Conservation (phyloP, 2,329 filamentous ascomycete genomes). For the Fusarium oligoseptatum region DNA sequence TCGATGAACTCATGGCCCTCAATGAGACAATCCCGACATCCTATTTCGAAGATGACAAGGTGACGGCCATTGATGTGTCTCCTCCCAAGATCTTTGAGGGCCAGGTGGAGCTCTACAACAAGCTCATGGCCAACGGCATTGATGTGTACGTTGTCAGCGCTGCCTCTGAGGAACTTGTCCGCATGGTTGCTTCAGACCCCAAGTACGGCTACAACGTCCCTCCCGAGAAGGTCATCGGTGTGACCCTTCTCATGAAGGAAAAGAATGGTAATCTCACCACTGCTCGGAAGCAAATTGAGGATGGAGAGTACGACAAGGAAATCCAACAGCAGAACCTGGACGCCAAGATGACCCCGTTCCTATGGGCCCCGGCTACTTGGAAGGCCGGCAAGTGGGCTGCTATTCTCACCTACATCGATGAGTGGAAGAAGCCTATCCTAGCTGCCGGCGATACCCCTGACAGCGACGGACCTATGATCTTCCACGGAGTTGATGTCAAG, state of each 20-base stretch:
- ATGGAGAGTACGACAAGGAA: conserved; percentile 51
- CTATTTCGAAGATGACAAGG: conserved; percentile 52
- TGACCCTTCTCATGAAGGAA: conserved; percentile 54
- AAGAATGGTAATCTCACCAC: conserved; percentile 50
- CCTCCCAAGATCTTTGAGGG: conserved; percentile 55
- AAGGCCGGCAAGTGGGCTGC: conserved; percentile 60
- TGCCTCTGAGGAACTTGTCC: conserved; percentile 59
- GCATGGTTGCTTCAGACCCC: conserved; percentile 60
- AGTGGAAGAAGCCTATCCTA: conserved; percentile 58
- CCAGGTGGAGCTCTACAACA: conserved; percentile 59
- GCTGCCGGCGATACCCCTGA: conserved; percentile 59
- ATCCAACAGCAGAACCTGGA: conserved; percentile 52
- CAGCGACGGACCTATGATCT: conserved; percentile 60
- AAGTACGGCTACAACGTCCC: conserved; percentile 61
- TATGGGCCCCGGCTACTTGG: conserved; percentile 60
- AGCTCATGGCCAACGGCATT: conserved; percentile 58
- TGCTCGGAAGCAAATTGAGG: conserved; percentile 56
- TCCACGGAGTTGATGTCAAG: conserved; percentile 58
- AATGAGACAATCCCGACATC: conserved; percentile 53
- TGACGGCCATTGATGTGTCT: conserved; percentile 47
- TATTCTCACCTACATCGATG: conserved; percentile 57
- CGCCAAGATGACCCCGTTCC: conserved; percentile 55
- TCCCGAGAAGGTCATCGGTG: conserved; percentile 59
- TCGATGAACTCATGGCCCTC: conserved; percentile 61
- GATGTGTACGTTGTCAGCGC: conserved; percentile 59